Evolutionary conservation across 176 grass and related monocot species (phyloP), one percentile per base, ranked within the genome.

Genomic region (Rhipidocladum racemiflorum): DNA sequence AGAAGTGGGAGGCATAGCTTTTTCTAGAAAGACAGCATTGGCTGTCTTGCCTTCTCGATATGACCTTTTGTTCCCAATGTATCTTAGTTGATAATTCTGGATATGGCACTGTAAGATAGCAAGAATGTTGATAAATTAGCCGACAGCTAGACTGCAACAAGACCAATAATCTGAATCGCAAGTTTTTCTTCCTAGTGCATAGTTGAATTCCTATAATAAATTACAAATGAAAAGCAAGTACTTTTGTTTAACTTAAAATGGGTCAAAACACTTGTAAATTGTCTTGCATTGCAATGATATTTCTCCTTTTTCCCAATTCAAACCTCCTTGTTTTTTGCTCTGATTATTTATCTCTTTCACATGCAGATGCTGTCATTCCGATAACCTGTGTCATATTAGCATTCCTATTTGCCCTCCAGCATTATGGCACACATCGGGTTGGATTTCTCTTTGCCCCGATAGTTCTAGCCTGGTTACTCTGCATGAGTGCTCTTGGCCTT

Each of bases 381-480:
- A 95, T 98, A 75, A 95, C 95, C 15, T 98, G 95, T 34, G 84
- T 91, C 72, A 91, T 98, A 89, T 50, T 98, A 77, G 81, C 87
- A 78, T 98, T 94, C 68, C 82, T 98, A 4, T 98, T 98, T 80
- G 92, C 90, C 0, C 92, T 98, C n/a, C 95, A 98, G 79, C 95
- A 98, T 74, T 98, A 88, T 78, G 95, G 95, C 53, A 98, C 95
- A 65, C 92, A 91, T 76, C 88, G 92, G 50, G 65, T 98, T 2
- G 95, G 95, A 64, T 95, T 95, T 77, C 54, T 98, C 39, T 98
- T 98, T 66, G 95, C 95, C 14, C 95, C 95, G 17, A 88, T 99
- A 74, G 83, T 99, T 66, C 61, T 95, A 75, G 93, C 91, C 36
- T 99, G 96, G 96, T 77, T 99, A 60, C 23, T 99, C 61, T 95